Base-by-base conservation (phyloP, 2,329 filamentous ascomycete species). In the Epichloe glyceriae region DNA sequence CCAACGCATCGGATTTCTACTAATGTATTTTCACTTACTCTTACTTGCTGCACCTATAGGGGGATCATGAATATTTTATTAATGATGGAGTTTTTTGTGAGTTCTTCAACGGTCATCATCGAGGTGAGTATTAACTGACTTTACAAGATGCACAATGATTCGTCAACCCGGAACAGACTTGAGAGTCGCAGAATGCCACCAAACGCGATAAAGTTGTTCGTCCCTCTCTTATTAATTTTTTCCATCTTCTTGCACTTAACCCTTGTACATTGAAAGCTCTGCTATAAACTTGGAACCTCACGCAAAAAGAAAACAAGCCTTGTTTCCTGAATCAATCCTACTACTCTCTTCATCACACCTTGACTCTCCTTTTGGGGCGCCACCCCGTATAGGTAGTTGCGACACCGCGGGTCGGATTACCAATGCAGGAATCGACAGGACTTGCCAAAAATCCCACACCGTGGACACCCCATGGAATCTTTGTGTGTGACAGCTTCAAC, bases 321-420 rank as follows among this genome's bases (percentile, higher is more conserved):
- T 66, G 52, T 70, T 70, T 48, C 61, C 67, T 49, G 58, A 52
- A 56, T 69, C 71, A 49, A 71, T 71, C 22, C 58, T 60, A 50
- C 69, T 70, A 11, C 63, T 65, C 20, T 55, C 60, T 58, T 73
- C 66, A 56, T 76, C 73, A 54, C 73, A 75, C 62, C 72, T 68
- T 68, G 52, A 71, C 64, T 46, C 65, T 65, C 50, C 69, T 63
- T 58, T 64, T 67, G 52, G 67, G 63, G 58, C n/a, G 6, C 7
- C 38, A 15, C 11, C 33, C 10, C 37, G 44, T 22, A 34, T 19
- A 46, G 11, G 22, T 5, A 49, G 34, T 11, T 33, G 26, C 22
- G 26, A n/a, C 5, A 33, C 4, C 7, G 38, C 17, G 34, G 22
- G 22, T 33, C 15, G 14, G 7, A 30, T 12, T 8, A 15, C 41